phyloP scores from a whole-genome alignment of 2,329 filamentous ascomycete species.

The Fusarium praegraminearum region DNA sequence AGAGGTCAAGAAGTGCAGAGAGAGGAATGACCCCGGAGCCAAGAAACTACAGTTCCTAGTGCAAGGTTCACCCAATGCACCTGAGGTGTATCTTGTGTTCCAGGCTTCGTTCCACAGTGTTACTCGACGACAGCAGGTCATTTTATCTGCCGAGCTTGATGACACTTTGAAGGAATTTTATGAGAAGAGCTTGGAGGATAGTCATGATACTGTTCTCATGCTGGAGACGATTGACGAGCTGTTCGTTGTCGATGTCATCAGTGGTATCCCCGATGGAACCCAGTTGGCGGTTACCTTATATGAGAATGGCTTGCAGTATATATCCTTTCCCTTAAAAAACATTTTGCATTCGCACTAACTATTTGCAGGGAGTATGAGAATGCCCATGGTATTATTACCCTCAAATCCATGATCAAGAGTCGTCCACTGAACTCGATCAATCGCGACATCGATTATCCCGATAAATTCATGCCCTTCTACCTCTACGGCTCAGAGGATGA shows the following conservation, averaged over 20 bases:
- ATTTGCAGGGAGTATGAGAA: constrained; percentile 30
- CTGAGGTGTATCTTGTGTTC: constrained; percentile 56
- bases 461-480: constrained; percentile 57
- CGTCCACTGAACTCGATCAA: constrained; percentile 53
- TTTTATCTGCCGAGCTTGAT: constrained; percentile 41
- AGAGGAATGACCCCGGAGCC: constrained; percentile 52
- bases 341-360: too few relatives aligned
- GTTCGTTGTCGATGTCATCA: constrained; percentile 3
- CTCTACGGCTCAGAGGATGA: constrained; percentile 56
- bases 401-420: constrained; percentile 48
- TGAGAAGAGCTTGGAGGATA: neutral
- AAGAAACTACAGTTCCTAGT: constrained; percentile 55
- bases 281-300: constrained; percentile 3
- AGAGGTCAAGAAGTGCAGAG: constrained; percentile 49
- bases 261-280: rapidly evolving
- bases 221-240: constrained; percentile 19
- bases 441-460: constrained; percentile 53
- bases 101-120: constrained; percentile 54
- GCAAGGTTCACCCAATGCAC: constrained; percentile 51
- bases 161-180: neutral
- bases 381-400: constrained; percentile 40
- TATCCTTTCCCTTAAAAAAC: rapidly evolving
- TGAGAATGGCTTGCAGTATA: constrained; percentile 25
- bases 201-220: constrained; percentile 27
- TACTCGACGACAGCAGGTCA: constrained; percentile 52